phyloP scores from a whole-genome alignment of 768 basidiomycete species.

The Psilocybe cubensis region DNA sequence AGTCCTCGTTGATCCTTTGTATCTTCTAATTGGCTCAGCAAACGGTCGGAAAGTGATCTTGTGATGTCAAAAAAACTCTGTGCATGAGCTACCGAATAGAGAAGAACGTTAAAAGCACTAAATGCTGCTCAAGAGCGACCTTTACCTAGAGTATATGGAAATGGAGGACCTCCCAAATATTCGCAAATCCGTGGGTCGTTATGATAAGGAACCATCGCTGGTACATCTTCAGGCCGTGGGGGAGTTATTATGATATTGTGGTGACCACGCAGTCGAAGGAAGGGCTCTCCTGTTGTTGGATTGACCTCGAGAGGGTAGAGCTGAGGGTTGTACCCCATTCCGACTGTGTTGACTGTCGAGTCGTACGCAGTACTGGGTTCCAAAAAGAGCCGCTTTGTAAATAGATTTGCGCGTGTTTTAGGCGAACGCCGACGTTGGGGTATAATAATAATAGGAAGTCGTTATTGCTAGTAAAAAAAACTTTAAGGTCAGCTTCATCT shows the following conservation, averaged over 20 bases:
- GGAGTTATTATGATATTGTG: conserved; percentile 64
- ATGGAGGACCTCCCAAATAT: conserved; percentile 51
- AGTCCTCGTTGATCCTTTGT: conserved; percentile 25
- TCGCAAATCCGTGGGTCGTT: conserved; percentile 53
- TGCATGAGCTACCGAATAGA: conserved; percentile 35
- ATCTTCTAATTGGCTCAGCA: conserved; percentile 34
- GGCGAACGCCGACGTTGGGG: background rate
- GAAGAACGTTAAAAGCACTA: background rate
- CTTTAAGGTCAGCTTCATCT: too few species aligned
- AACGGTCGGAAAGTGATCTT: conserved; percentile 30
- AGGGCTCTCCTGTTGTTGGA: conserved; percentile 41
- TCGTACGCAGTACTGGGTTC: too few species aligned
- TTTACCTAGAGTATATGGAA: conserved; percentile 52
- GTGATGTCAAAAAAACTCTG: conserved; percentile 10
- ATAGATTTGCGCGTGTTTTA: background rate
- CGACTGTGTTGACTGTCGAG: background rate
- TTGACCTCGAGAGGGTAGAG: conserved; percentile 36
- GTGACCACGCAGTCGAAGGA: conserved; percentile 53
- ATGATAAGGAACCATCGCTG: conserved; percentile 38
- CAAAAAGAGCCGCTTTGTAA: background rate
- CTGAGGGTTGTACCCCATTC: conserved; percentile 18
- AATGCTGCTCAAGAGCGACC: background rate
- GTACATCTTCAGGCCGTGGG: conserved; percentile 50
- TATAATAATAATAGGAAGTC: background rate
- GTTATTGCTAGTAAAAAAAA: too few species aligned